Conservation (phyloP, 805 yeast genomes). For the Ogataea ganodermae region DNA sequence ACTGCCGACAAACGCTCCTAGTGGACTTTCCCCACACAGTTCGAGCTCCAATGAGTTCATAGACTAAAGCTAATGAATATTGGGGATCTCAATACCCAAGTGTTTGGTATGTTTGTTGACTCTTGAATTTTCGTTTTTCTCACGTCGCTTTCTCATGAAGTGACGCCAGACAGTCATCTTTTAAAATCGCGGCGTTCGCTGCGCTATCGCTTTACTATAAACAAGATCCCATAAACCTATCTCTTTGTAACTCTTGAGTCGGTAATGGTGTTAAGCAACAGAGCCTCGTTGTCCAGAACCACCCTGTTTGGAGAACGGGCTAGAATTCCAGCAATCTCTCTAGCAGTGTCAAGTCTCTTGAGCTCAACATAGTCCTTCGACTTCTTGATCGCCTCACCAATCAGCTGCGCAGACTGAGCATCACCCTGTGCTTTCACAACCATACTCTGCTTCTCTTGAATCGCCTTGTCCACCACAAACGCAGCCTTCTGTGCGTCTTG, state of each 20-base stretch:
- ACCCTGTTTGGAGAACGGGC: constrained; percentile 89
- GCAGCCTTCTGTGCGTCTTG: constrained; percentile 99
- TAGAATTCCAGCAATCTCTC: constrained; percentile 87
- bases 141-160: too few species aligned
- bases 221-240: constrained; percentile 20
- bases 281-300: constrained; percentile 86
- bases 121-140: too few species aligned
- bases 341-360: constrained; percentile 95
- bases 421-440: constrained; percentile 98
- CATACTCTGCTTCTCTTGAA: constrained; percentile 95
- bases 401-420: constrained; percentile 95
- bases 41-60: too few species aligned
- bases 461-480: constrained; percentile 92
- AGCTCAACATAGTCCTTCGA: constrained; percentile 94
- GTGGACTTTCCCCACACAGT: not conserved
- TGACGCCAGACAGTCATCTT: too few species aligned
- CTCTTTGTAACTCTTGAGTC: constrained; percentile 60
- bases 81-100: too few species aligned
- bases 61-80: too few species aligned
- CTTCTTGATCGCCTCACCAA: constrained; percentile 98
- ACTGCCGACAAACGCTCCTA: not conserved
- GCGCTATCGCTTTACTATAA: constrained; percentile 16
- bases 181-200: too few species aligned
- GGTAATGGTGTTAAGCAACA: constrained; percentile 82
- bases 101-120: too few species aligned